These are phyloP conservation scores for Fusarium verticillioides DNA, from an alignment of 2,329 filamentous ascomycete species.

Conservation along the genomic window DNA sequence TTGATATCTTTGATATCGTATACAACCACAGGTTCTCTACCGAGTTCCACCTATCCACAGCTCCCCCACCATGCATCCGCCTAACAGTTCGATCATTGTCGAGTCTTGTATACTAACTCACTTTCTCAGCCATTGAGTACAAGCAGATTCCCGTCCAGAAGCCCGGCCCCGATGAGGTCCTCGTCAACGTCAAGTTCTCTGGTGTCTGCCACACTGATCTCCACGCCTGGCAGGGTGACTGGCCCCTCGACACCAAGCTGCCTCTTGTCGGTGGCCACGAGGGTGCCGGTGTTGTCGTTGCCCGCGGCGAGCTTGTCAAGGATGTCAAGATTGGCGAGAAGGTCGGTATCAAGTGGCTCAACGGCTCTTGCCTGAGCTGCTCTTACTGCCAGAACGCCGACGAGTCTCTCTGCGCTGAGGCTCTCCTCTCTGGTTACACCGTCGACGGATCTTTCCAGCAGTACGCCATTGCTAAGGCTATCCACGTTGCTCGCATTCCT, in stretches of 20 bases:
- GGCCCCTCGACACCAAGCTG: slow-evolving; percentile 84
- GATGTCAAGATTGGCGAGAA: slow-evolving; percentile 86
- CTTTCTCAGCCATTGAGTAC: slow-evolving; percentile 68
- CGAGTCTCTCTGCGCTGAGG: slow-evolving; percentile 83
- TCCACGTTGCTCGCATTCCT: slow-evolving; percentile 84
- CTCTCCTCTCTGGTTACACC: slow-evolving; percentile 86
- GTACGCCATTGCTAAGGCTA: slow-evolving; percentile 88
- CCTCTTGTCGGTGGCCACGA: slow-evolving; percentile 86
- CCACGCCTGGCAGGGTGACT: slow-evolving; percentile 86
- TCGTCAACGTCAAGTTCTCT: slow-evolving; percentile 90
- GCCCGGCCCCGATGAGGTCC: slow-evolving; percentile 89
- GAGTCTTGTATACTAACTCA: slow-evolving; percentile 27
- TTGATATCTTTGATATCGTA: slow-evolving; percentile 27
- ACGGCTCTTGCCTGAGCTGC: slow-evolving; percentile 86
- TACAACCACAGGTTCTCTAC: slow-evolving; percentile 1
- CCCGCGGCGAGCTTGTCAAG: slow-evolving; percentile 78
- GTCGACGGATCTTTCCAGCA: slow-evolving; percentile 95
- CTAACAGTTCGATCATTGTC: background rate
- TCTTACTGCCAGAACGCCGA: slow-evolving; percentile 83
- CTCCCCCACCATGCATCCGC: slow-evolving; percentile 20
- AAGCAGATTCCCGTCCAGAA: slow-evolving; percentile 84
- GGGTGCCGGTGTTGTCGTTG: slow-evolving; percentile 85
- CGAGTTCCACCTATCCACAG: slow-evolving; percentile 29
- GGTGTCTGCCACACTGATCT: slow-evolving; percentile 92
- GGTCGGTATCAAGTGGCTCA: slow-evolving; percentile 93